Base-by-base conservation (phyloP, 164 flowering plant genomes). In the Magnolia officinalis region DNA sequence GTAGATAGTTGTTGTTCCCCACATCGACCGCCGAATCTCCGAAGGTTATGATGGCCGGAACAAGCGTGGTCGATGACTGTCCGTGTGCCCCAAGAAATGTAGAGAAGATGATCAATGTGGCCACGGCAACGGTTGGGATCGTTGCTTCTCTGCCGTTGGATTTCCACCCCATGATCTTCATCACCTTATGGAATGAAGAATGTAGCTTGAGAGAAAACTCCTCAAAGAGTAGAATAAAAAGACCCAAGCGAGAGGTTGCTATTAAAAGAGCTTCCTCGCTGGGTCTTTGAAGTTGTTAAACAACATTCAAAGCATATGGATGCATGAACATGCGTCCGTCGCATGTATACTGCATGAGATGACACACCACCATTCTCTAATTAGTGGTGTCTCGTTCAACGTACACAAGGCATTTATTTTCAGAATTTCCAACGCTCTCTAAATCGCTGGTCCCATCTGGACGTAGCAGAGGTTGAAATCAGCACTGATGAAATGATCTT, bases 11-110 rank as follows among this genome's bases (percentile, higher is more conserved):
- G 76, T 96, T 96, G 84, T 95, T 95, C 0, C 99, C 99, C 5
- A 92, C 92, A 83, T 95, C 99, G 0, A 94, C 99, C 0, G 85
- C 84, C 0, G 99, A 94, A 66, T 96, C 99, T 0, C 99, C 99
- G 58, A 96, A 96, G 0, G 91, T 87, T 11, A 92, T 85, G 73
- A 96, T 89, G 13, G 94, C 97, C 0, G 99, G 97, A 21, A 96
- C 93, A 50, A 95, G 78, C 0, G 85, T 76, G 0, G 81, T 59
- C 18, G 86, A 58, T 13, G 80, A 81, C 58, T 81, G 87, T 4
- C 81, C 83, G 50, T 77, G 45, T 19, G 69, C 31, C 26, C 10
- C 52, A 24, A 67, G 29, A 58, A 76, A 21, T 1, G 63, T 6
- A 31, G 64, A 50, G 51, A 50, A 59, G 45, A 73, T 63, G 61